phyloP scores from a whole-genome alignment of 768 basidiomycete species.

The Phanerochaete carnosa region DNA sequence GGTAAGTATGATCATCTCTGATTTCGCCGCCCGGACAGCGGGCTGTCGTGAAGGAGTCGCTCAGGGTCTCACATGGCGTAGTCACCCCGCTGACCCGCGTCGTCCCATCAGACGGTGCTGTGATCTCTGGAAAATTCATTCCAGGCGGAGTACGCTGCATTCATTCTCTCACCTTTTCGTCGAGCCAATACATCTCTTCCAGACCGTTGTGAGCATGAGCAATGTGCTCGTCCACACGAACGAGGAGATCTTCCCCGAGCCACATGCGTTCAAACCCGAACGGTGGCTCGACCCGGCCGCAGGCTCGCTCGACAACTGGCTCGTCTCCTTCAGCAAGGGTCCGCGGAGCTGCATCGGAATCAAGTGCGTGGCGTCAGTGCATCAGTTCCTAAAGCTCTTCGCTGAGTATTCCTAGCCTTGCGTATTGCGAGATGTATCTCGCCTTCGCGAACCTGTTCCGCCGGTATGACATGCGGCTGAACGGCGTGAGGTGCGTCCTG shows the following conservation, averaged over 20 bases:
- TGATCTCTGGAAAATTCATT: constrained; percentile 32
- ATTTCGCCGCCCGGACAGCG: constrained; percentile 28
- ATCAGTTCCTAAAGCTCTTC: too few relatives aligned
- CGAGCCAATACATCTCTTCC: background rate
- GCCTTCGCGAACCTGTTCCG: constrained; percentile 38
- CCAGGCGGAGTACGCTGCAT: constrained; percentile 37
- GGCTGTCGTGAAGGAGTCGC: constrained; percentile 44
- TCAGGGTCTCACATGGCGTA: constrained; percentile 38
- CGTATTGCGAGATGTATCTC: constrained; percentile 41
- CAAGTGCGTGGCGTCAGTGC: too few relatives aligned
- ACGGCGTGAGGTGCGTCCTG: background rate
- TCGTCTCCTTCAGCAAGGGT: constrained; percentile 17
- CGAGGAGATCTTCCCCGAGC: constrained; percentile 31
- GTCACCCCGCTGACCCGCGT: constrained; percentile 37
- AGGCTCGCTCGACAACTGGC: too few relatives aligned
- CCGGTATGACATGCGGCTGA: constrained; percentile 31
- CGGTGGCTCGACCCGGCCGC: constrained; percentile 36
- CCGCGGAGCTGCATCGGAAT: constrained; percentile 41
- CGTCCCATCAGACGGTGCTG: constrained; percentile 29
- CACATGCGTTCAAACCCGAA: constrained; percentile 36
- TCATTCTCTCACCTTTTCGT: background rate
- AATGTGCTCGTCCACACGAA: constrained; percentile 33
- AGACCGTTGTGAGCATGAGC: constrained; percentile 39
- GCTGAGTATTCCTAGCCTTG: constrained; percentile 28
- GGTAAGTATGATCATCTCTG: background rate